Conservation (phyloP, 305 asterid genomes). For the Solanum hybrid region DNA sequence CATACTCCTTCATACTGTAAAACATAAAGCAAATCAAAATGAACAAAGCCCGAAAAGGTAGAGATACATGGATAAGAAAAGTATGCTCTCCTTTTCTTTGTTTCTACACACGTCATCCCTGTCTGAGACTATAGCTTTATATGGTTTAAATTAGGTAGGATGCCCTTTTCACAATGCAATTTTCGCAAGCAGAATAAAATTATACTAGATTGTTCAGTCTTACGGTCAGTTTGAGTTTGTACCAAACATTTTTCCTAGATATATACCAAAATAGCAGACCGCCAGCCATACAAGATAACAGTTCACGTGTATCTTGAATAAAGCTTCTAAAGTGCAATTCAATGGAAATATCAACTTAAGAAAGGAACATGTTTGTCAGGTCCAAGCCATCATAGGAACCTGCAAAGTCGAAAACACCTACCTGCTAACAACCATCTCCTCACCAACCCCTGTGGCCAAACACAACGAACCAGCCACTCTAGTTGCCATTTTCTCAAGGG, state of each 20-base stretch:
- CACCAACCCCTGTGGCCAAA: conserved; percentile 95
- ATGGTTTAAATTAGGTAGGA: not conserved
- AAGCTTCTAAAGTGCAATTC: not conserved
- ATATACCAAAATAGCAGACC: not conserved
- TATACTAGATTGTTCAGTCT: not conserved
- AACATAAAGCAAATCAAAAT: conserved; percentile 1
- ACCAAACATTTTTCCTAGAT: not conserved
- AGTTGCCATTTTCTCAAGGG: conserved; percentile 99
- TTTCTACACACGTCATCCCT: not conserved
- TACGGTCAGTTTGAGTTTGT: not conserved
- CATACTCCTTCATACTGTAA: conserved; percentile 84
- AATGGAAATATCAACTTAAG: not conserved
- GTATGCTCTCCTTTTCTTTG: not conserved
- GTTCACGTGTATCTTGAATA: not conserved
- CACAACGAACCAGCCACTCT: conserved; percentile 98
- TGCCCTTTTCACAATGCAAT: not conserved
- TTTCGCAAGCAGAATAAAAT: not conserved
- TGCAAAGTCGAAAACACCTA: conserved; percentile 15
- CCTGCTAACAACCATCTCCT: conserved; percentile 91
- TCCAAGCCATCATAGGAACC: not conserved
- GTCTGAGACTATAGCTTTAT: not conserved
- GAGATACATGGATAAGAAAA: not conserved
- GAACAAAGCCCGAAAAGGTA: not conserved
- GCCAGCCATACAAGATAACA: not conserved
- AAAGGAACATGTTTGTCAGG: conserved; percentile 1